A percentile compares a stretch with the other conserved stretches of the same genome.
Conservation (phyloP, 192 early-diverging fungal species). For the Podila epigama region DNA sequence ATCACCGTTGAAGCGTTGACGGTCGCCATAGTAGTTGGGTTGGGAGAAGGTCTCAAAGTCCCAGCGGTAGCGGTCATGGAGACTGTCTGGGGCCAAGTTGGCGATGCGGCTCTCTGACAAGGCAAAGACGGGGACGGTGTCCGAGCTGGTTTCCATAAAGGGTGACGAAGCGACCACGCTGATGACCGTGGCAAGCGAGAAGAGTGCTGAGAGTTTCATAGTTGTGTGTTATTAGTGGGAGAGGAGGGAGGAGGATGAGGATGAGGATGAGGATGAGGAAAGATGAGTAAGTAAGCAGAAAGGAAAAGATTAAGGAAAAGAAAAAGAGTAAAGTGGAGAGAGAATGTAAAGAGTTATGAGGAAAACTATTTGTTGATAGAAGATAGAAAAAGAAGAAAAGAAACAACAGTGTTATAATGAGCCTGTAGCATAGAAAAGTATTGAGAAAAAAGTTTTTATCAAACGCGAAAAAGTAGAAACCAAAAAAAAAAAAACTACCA, state of each 20-base stretch:
- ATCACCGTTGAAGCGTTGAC: constrained; percentile 21
- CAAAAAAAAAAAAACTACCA: too few relatives aligned
- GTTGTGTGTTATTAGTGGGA: neutral
- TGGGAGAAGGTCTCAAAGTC: constrained; percentile 22
- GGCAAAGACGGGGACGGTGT: neutral
- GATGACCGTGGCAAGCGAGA: constrained; percentile 3
- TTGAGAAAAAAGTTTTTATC: too few relatives aligned
- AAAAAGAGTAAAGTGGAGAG: neutral
- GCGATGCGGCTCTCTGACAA: neutral
- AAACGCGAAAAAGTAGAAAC: too few relatives aligned
- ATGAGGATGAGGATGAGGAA: neutral
- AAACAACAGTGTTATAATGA: neutral
- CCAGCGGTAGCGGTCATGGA: constrained; percentile 2
- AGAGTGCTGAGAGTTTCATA: constrained; percentile 7
- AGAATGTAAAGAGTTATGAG: neutral
- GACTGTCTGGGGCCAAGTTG: neutral
- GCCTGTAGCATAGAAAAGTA: too few relatives aligned
- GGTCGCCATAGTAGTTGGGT: constrained; percentile 7
- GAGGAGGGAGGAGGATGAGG: neutral
- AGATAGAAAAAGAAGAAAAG: neutral
- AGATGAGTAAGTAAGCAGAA: neutral
- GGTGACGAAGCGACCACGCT: constrained; percentile 6
- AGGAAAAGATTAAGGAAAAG: neutral
- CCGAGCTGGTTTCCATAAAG: neutral
- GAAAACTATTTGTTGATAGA: neutral